A percentile compares a stretch with the other conserved stretches of the same genome.
phyloP scores from a whole-genome alignment of 2,329 filamentous ascomycete species.

The Escovopsis sp. region DNA sequence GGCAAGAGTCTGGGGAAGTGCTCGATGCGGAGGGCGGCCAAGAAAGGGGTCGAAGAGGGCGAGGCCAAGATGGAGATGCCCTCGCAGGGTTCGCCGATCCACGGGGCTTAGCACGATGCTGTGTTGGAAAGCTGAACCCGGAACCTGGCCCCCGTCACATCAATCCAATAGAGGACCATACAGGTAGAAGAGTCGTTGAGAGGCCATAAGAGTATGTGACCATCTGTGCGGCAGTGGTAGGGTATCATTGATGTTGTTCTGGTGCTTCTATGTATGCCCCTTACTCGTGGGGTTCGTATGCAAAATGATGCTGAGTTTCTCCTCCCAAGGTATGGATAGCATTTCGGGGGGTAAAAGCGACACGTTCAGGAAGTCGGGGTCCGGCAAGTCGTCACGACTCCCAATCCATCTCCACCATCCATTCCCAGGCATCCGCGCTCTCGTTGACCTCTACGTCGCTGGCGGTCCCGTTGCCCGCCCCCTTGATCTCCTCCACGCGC shows the following conservation, averaged over 20 bases:
- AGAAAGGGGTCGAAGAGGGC: constrained; percentile 11
- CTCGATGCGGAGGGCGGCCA: constrained; percentile 26
- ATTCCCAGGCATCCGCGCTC: constrained; percentile 18
- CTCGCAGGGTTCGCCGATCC: background rate
- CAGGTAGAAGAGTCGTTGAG: too few species aligned
- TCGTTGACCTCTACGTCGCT: constrained; percentile 2
- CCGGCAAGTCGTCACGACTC: constrained; percentile 11
- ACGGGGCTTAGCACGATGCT: too few species aligned
- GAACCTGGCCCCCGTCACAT: too few species aligned
- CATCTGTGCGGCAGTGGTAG: too few species aligned
- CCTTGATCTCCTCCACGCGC: constrained; percentile 22
- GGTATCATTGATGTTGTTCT: too few species aligned
- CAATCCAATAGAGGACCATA: background rate
- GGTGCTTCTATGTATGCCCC: background rate
- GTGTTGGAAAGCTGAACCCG: too few species aligned
- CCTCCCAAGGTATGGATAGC: too few species aligned
- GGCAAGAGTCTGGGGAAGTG: constrained; percentile 25
- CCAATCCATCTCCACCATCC: constrained; percentile 29
- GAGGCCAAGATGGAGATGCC: constrained; percentile 5
- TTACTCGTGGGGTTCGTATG: too few species aligned
- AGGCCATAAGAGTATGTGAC: too few species aligned
- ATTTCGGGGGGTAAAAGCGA: too few species aligned
- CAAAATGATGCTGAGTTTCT: background rate
- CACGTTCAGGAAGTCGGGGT: too few species aligned
- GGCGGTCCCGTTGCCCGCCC: constrained; percentile 19